Conservation (phyloP, 441 rosid genomes). For the Erysimum cheiri region DNA sequence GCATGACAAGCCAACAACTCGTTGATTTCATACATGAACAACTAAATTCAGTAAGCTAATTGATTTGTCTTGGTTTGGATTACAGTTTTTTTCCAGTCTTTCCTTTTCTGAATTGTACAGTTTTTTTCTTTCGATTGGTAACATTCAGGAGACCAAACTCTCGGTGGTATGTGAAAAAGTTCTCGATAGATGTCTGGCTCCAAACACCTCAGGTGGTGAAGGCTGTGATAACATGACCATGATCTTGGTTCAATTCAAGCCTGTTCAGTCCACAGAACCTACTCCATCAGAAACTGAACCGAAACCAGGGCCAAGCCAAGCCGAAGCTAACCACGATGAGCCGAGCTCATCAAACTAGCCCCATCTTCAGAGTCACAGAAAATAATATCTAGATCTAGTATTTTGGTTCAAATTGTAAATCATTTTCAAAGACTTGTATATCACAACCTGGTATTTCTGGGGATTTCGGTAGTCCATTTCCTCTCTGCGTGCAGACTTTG, state of each 20-base stretch:
- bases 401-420: constrained; percentile 37
- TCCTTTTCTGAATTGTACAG: constrained; percentile 19
- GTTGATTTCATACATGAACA: constrained; percentile 90
- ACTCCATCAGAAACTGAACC: constrained; percentile 42
- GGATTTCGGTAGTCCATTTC: constrained; percentile 15
- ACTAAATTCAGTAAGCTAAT: constrained; percentile 58
- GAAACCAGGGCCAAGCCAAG: constrained; percentile 33
- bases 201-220: constrained; percentile 84
- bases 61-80: constrained; percentile 12
- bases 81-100: neutral
- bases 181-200: constrained; percentile 89
- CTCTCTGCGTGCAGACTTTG: constrained; percentile 30
- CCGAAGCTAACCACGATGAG: constrained; percentile 22
- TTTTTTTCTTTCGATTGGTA: constrained; percentile 12
- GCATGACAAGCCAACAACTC: constrained; percentile 95
- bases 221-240: constrained; percentile 99
- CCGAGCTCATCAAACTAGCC: constrained; percentile 37
- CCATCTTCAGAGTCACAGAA: constrained; percentile 6
- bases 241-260: constrained; percentile 90
- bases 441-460: constrained; percentile 17
- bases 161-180: constrained; percentile 89
- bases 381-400: constrained; percentile 34
- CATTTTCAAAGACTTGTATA: constrained; percentile 27
- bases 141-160: constrained; percentile 84
- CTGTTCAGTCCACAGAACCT: constrained; percentile 55